Base-by-base conservation (phyloP, 495 filamentous ascomycete species). In the Tuber borchii region DNA sequence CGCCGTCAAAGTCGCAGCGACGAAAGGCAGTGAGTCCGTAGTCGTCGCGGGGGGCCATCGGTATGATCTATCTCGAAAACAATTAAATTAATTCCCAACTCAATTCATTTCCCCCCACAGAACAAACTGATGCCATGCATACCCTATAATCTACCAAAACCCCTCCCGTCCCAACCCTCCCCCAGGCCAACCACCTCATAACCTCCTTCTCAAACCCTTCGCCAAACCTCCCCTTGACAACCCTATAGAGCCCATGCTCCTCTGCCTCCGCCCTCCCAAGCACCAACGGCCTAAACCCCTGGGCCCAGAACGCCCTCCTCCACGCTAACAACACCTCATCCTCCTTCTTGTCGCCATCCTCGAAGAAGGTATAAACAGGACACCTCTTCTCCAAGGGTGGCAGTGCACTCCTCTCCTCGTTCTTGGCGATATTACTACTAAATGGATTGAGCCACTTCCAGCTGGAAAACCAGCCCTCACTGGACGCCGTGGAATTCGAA, bases 341-440 rank as follows among this genome's bases (percentile, higher is more conserved):
- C 82, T 98, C 92, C 6, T 92, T 86, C 86, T 86, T 72, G 87
- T 86, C 68, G 90, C 89, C 78, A 89, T 88, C 77, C 78, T 97
- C 93, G 82, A 97, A 97, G 84, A 93, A 99, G 72, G 94, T 97
- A 84, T 97, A 98, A 69, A 98, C 90, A n/a, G 90, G 88, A 26
- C 91, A 90, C 44, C 95, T 88, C 51, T 89, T 85, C 37, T 78
- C 83, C n/a, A 94, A 83, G 6, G 93, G 91, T 74, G 95, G 95
- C 5, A 99, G 90, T 74, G 97, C 89, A n/a, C 92, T 90, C 69
- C 94, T 87, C 76, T 90, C 90, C 84, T 97, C 94, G 79, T 97
- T 94, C 46, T 93, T 87, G 0, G 94, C 96, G 70, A 95, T 88
- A 42, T 90, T 88, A 43, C 90, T 93, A 56, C 94, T 97, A 84